Evolutionary conservation across 108 stramenopile genomes (phyloP).

Genomic region (Cyclotella choctawhatcheeana): DNA sequence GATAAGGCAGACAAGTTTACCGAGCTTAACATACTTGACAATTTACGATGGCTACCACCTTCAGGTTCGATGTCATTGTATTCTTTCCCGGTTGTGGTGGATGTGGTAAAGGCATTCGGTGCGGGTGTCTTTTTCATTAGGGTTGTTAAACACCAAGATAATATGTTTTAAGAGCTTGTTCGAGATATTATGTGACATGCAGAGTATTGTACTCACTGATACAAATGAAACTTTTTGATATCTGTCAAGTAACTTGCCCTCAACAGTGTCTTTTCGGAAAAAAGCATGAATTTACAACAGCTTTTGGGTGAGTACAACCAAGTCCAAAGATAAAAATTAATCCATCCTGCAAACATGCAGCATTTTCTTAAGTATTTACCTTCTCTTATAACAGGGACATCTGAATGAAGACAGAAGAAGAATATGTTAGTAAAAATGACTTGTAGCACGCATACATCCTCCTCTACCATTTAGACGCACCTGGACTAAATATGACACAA

Average conservation of each 20-base stretch:
- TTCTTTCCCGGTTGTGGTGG: constrained; percentile 38
- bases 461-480: constrained; percentile 1
- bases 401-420: constrained; percentile 28
- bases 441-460: not conserved
- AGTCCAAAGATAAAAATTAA: not conserved
- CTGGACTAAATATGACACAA: constrained; percentile 52
- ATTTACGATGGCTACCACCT: constrained; percentile 10
- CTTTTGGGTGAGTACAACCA: too few relatives aligned
- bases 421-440: not conserved
- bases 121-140: constrained; percentile 46
- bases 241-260: constrained; percentile 48
- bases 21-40: not conserved
- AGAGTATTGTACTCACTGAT: constrained; percentile 18
- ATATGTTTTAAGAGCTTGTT: too few relatives aligned
- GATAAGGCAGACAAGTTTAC: not conserved
- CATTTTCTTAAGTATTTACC: not conserved
- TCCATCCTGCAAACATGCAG: not conserved
- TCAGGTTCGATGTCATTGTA: constrained; percentile 44
- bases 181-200: not conserved
- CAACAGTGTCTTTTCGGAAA: constrained; percentile 35
- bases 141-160: too few relatives aligned
- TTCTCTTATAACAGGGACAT: constrained; percentile 58
- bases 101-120: constrained; percentile 58
- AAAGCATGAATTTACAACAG: too few relatives aligned
- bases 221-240: constrained; percentile 43